Percentiles rank a stretch among this genome's conserved stretches.
phyloP scores from a whole-genome alignment of 2,329 filamentous ascomycete genomes.

The Phialophora chinensis region DNA sequence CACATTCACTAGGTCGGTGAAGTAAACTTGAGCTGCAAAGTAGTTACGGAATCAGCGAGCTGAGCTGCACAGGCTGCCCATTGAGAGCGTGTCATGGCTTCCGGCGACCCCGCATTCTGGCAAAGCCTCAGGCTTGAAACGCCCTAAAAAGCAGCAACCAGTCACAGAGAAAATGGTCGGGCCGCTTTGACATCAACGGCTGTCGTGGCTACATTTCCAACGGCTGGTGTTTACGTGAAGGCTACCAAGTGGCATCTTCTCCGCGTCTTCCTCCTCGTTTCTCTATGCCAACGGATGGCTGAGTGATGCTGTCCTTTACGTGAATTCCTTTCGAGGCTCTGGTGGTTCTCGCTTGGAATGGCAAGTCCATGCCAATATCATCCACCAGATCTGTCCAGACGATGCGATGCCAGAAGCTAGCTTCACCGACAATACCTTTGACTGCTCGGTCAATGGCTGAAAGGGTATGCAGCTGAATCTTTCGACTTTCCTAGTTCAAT shows the following conservation, averaged over 20 bases:
- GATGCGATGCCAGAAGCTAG: background rate
- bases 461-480: background rate
- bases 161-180: background rate
- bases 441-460: background rate
- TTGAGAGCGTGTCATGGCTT: background rate
- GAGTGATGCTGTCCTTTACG: conserved; percentile 2
- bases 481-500: background rate
- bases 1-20: background rate
- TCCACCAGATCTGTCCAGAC: background rate
- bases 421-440: background rate
- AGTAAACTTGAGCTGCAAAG: background rate
- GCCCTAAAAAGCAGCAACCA: background rate
- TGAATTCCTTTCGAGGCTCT: background rate
- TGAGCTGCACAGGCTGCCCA: background rate
- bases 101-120: conserved; percentile 2
- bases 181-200: background rate
- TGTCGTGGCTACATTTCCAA: background rate
- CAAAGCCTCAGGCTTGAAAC: background rate
- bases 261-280: background rate
- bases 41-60: conserved; percentile 10
- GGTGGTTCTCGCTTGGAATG: background rate
- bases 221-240: background rate
- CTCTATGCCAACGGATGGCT: background rate
- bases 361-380: background rate
- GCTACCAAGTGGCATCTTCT: background rate